Evolutionary conservation across 2,329 filamentous ascomycete species (phyloP).

Genomic region (Pseudogymnoascus sp.): DNA sequence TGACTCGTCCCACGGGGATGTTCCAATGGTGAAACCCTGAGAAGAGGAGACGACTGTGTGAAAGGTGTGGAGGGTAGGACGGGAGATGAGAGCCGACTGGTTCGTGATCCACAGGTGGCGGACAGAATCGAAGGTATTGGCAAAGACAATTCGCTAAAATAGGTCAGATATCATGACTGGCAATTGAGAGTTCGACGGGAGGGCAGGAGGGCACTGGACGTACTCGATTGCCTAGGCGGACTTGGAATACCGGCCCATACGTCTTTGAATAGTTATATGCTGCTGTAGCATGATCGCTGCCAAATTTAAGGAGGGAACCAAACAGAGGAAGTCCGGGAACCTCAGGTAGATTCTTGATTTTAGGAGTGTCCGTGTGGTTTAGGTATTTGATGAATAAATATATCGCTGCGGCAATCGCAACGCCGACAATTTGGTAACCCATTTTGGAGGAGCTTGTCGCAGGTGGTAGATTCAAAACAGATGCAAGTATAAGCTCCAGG

Average conservation of each 20-base stretch:
- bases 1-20: constrained; percentile 75
- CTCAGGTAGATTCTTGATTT: constrained; percentile 53
- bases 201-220: constrained; percentile 11
- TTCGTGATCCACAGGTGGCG: constrained; percentile 70
- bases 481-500: not conserved
- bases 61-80: constrained; percentile 73
- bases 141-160: constrained; percentile 59
- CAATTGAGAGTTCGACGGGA: not conserved
- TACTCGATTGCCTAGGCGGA: constrained; percentile 59
- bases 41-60: constrained; percentile 69
- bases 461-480: not conserved
- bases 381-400: constrained; percentile 25
- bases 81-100: constrained; percentile 67
- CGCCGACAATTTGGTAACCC: constrained; percentile 15
- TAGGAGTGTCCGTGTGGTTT: constrained; percentile 46
- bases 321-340: constrained; percentile 54
- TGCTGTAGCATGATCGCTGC: constrained; percentile 46
- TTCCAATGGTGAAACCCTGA: constrained; percentile 75
- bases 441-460: constrained; percentile 5
- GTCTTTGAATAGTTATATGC: constrained; percentile 49
- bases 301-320: constrained; percentile 54
- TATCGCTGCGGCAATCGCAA: constrained; percentile 22
- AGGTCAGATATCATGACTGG: constrained; percentile 6
- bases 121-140: constrained; percentile 69
- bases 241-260: constrained; percentile 58